These are phyloP conservation scores for Malus hybrid DNA, from an alignment of 331 rosid genomes.

Conservation along the genomic window DNA sequence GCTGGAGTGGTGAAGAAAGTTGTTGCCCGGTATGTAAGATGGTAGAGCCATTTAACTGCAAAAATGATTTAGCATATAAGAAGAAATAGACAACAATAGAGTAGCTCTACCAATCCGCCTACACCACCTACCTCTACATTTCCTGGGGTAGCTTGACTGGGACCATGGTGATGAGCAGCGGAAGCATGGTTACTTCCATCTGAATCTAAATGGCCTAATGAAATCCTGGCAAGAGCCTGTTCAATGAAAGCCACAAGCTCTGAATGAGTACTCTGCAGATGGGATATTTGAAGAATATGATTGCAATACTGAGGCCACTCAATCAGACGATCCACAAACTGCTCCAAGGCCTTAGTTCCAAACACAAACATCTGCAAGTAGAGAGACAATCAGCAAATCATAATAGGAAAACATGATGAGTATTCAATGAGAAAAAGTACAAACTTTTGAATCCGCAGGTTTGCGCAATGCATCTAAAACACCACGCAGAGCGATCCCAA, in stretches of 20 bases:
- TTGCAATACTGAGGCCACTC: conserved; percentile 99
- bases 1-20: conserved; percentile 46
- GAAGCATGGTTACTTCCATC: conserved; percentile 62
- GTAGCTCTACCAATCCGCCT: neutral
- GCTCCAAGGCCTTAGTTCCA: conserved; percentile 91
- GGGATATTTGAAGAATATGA: conserved; percentile 94
- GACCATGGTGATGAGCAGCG: conserved; percentile 40
- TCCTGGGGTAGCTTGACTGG: conserved; percentile 44
- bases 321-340: conserved; percentile 88
- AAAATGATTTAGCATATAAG: conserved; percentile 14
- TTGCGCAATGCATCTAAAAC: conserved; percentile 97
- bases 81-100: conserved; percentile 4
- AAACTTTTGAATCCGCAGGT: conserved; percentile 94
- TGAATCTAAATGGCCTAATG: conserved; percentile 66
- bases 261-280: conserved; percentile 66
- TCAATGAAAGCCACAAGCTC: conserved; percentile 81
- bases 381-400: conserved; percentile 14
- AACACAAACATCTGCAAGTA: conserved; percentile 84
- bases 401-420: conserved; percentile 6
- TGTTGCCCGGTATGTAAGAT: conserved; percentile 57
- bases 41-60: conserved; percentile 56
- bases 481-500: conserved; percentile 90
- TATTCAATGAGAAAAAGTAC: conserved; percentile 24
- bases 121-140: conserved; percentile 57
- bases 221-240: conserved; percentile 81